Conservation (phyloP, 1,284 basidiomycete genomes). For the Boletus sp. region DNA sequence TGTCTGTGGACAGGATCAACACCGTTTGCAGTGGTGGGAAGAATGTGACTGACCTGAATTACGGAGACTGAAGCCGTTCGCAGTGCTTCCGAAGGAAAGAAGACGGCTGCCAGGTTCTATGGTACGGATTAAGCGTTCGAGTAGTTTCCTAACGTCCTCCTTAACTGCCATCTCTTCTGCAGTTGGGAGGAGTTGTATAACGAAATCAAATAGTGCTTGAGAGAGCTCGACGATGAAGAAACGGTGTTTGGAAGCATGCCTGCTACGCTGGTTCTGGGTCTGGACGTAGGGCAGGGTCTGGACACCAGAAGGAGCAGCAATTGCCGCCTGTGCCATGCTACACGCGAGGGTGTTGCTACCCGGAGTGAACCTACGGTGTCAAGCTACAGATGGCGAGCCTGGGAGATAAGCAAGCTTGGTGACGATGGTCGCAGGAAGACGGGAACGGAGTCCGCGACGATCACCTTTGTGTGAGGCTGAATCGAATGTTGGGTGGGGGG, state of each 20-base stretch:
- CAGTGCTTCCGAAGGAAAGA: constrained; percentile 92
- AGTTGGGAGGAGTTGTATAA: constrained; percentile 85
- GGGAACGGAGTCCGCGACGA: constrained; percentile 30
- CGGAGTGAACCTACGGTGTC: constrained; percentile 1
- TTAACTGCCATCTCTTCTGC: constrained; percentile 89
- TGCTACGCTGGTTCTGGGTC: constrained; percentile 31
- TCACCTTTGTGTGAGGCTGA: constrained; percentile 24
- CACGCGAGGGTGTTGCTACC: constrained; percentile 2
- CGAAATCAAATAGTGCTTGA: constrained; percentile 74
- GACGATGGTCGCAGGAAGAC: constrained; percentile 10
- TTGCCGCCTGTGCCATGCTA: constrained; percentile 30
- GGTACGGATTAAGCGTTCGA: constrained; percentile 91
- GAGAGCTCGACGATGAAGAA: constrained; percentile 67
- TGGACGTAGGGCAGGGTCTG: constrained; percentile 30
- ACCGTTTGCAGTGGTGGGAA: background rate
- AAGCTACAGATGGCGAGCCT: constrained; percentile 11
- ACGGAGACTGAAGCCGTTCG: constrained; percentile 88
- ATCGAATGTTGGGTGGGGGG: constrained; percentile 11
- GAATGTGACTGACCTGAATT: constrained; percentile 74
- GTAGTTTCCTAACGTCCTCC: constrained; percentile 91
- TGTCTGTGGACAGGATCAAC: constrained; percentile 55
- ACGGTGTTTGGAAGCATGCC: constrained; percentile 47
- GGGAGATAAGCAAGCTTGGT: constrained; percentile 4
- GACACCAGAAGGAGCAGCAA: constrained; percentile 15
- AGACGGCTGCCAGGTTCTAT: constrained; percentile 91